These are phyloP conservation scores for Clausena lansium DNA, from an alignment of 345 rosid species.

Conservation along the genomic window DNA sequence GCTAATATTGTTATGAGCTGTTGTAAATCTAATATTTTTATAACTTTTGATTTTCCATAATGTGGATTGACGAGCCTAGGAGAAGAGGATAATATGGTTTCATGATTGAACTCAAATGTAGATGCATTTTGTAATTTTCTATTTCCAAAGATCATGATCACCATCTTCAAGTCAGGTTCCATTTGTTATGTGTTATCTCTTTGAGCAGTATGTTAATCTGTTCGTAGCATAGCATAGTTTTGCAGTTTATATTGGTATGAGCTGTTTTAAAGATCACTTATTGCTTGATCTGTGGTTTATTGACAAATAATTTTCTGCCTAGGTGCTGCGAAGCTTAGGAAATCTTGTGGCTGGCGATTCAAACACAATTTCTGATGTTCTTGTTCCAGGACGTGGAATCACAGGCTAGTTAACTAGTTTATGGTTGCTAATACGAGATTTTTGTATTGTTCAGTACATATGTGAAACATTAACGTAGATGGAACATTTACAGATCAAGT, in stretches of 20 bases:
- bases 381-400: constrained; percentile 60
- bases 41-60: neutral
- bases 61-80: neutral
- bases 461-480: constrained; percentile 17
- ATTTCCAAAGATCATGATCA: neutral
- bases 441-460: constrained; percentile 2
- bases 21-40: neutral
- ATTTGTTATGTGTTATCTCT: neutral
- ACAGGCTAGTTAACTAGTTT: constrained; percentile 49
- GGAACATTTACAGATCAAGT: constrained; percentile 47
- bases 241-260: neutral
- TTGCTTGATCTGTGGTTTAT: constrained; percentile 15
- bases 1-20: neutral
- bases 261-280: neutral
- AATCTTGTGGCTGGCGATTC: constrained; percentile 92
- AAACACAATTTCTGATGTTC: constrained; percentile 51
- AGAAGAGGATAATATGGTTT: neutral
- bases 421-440: constrained; percentile 18
- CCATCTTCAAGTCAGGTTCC: neutral
- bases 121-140: neutral
- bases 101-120: neutral
- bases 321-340: constrained; percentile 90
- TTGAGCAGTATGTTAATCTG: neutral
- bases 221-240: neutral
- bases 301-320: constrained; percentile 18